Base-by-base conservation (phyloP, 108 stramenopile species). In the Schizochytrium sp. region DNA sequence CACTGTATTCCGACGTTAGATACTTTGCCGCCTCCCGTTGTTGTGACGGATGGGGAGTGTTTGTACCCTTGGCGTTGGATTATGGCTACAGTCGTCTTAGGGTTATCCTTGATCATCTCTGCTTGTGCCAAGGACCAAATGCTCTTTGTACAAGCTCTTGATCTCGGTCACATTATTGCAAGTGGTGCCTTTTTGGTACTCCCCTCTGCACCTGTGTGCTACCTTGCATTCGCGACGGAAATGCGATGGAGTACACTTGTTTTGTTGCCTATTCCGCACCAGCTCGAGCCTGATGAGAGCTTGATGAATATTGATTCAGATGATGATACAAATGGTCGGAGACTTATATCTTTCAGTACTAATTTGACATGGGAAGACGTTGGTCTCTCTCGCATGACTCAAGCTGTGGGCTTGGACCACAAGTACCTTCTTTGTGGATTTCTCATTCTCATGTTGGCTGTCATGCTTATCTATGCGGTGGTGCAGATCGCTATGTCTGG, bases 351-450 rank as follows among this genome's bases (percentile, higher is more conserved):
- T 17, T 58, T 17, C 64, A 1, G 49, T 7, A 53, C 13, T 40
- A 40, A 83, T 13, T 19, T 83, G 50, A n/a, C 28, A 17, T 83
- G 76, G 47, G 76, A 69, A 44, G 38, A 83, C 76, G n/a, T 55
- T 10, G 50, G 50, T 5, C 8, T 83, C 0, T 49, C 47, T 10
- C 49, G 76, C 49, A 55, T 83, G 50, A n/a, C 76, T n/a, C 53
- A n/a, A n/a, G 53, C 19, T 13, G 76, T 42, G 50, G 76, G 76
- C 10, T 5, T 83, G 10, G 76, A 55, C 15, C 76, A 38, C 1
- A 17, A 40, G 15, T 83, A 40, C 28, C 28, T 83, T 5, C 76
- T 83, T 10, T 12, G 47, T n/a, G 53, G 76, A 47, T 83, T 49
- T 42, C 50, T 83, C 1, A 2, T 83, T 53, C 50, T 49, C 47